Evolutionary conservation across 257 asterid genomes (phyloP).

Genomic region (Ajuga chamaepitys): DNA sequence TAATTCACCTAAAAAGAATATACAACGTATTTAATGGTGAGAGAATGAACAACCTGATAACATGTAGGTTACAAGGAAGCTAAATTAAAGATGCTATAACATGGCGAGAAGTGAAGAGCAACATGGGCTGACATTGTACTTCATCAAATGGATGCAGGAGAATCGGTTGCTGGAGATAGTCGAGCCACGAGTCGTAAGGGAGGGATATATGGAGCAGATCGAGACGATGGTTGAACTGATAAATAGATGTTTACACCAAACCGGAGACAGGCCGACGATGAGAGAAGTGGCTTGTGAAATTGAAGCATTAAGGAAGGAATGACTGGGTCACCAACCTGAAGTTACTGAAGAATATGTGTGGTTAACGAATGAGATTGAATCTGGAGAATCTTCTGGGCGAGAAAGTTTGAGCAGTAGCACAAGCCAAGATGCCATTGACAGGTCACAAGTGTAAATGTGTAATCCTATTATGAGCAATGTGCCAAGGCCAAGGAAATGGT

Average conservation of each 20-base stretch:
- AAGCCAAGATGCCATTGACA: too few relatives aligned
- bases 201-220: constrained; percentile 52
- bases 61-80: too few relatives aligned
- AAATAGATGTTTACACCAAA: constrained; percentile 40
- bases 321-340: background rate
- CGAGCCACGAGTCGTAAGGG: constrained; percentile 52
- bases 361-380: background rate
- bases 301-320: constrained; percentile 49
- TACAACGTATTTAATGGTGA: too few relatives aligned
- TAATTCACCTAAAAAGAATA: too few relatives aligned
- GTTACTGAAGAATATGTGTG: background rate
- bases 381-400: too few relatives aligned
- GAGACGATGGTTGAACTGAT: constrained; percentile 35
- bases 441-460: too few relatives aligned
- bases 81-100: constrained; percentile 41
- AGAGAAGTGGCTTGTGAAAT: constrained; percentile 67
- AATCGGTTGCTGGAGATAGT: constrained; percentile 43
- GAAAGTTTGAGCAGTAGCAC: too few relatives aligned
- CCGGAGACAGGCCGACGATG: constrained; percentile 64
- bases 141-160: constrained; percentile 34
- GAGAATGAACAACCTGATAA: too few relatives aligned
- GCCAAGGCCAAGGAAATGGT: too few relatives aligned
- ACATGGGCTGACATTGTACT: constrained; percentile 31
- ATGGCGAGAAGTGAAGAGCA: constrained; percentile 34
- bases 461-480: too few relatives aligned